phyloP scores from a whole-genome alignment of 2,329 filamentous ascomycete species.

The Hypoxylon sp. region DNA sequence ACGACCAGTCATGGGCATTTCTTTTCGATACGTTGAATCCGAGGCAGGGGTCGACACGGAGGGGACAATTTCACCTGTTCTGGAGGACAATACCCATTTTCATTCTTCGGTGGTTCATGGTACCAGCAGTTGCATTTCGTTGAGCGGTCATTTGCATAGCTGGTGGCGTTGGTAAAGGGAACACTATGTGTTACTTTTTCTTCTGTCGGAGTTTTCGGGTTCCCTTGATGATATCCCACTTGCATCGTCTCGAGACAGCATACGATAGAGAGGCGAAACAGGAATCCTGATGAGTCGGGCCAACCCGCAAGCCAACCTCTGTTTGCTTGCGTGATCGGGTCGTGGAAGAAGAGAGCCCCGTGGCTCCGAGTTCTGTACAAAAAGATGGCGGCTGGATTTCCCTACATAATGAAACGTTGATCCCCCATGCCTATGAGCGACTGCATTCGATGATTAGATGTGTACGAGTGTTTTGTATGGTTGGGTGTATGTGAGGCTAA shows the following conservation, averaged over 20 bases:
- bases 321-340: constrained; percentile 1
- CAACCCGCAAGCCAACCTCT: constrained; percentile 8
- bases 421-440: background rate
- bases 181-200: constrained; percentile 24
- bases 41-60: background rate
- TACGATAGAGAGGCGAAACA: constrained; percentile 11
- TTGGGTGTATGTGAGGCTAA: background rate
- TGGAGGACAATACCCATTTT: constrained; percentile 31
- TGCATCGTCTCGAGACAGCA: constrained; percentile 27
- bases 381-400: background rate
- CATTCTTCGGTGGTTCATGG: constrained; percentile 11
- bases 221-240: constrained; percentile 33
- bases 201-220: constrained; percentile 24
- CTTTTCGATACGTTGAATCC: constrained; percentile 5
- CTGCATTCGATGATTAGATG: background rate
- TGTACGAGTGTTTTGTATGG: background rate
- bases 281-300: constrained; percentile 7
- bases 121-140: constrained; percentile 6
- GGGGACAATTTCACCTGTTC: background rate
- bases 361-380: constrained; percentile 31
- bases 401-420: constrained; percentile 23
- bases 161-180: constrained; percentile 42
- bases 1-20: constrained; percentile 21
- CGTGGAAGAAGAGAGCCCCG: background rate
- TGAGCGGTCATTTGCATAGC: constrained; percentile 45